Evolutionary conservation across 805 yeast species (phyloP), one percentile per base, ranked within the genome.

Genomic region (Schwanniomyces pseudopolymorphus): DNA sequence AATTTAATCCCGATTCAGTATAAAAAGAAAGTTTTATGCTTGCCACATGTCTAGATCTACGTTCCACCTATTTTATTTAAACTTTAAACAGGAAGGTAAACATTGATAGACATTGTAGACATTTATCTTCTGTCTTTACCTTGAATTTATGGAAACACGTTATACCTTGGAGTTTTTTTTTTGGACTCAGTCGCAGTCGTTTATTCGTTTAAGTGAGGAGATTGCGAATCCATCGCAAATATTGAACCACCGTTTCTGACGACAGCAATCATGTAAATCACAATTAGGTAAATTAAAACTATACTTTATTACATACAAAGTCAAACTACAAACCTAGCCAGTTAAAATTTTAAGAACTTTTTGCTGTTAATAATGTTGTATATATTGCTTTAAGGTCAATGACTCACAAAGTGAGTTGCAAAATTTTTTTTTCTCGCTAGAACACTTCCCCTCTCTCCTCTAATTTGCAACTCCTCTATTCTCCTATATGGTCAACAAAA

Each of bases 121-220:
- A 20, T 25, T 39, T 19, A n/a, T 21, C 14, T 42, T 35, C 10
- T 25, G 22, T 35, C 35, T 7, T 17, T 14, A 17, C 16, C 20
- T 31, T 2, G 11, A 31, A 7, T 7, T 7, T 31, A 5, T 31
- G 35, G 35, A 31, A 14, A 31, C 35, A 26, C 35, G 39, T 35
- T 25, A 16, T 22, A 20, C 21, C 38, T n/a, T 22, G 40, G 33
- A 19, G 4, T 37, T 19, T 13, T 11, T 13, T n/a, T n/a, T n/a
- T n/a, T n/a, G n/a, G 17, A 19, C 7, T 2, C 17, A 24, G 4
- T 36, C 39, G 22, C 28, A 38, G 13, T 38, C 40, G 40, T 38
- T 19, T 38, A 38, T 13, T 46, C 49, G 49, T 46, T 39, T 46
- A 46, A 43, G 37, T 46, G 49, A 46, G 49, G 49, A 46, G 49